Conservation (phyloP, 2,329 filamentous ascomycete species). For the Harringtonia lauricola region DNA sequence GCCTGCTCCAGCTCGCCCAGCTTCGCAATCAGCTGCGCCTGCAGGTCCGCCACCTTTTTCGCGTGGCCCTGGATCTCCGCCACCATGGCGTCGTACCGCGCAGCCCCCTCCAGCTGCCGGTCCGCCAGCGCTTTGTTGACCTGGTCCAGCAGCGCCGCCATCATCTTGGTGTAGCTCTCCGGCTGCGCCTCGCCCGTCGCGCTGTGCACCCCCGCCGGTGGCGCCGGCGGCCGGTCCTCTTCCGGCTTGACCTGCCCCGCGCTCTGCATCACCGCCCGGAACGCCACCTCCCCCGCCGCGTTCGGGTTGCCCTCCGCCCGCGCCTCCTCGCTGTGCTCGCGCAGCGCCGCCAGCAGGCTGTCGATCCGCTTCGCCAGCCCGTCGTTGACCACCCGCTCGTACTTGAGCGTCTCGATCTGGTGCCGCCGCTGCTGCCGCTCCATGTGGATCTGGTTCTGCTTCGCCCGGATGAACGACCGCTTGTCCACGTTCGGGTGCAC, state of each 20-base stretch:
- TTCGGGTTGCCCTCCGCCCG: slow-evolving; percentile 38
- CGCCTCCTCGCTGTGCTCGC: slow-evolving; percentile 59
- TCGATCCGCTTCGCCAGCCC: slow-evolving; percentile 78
- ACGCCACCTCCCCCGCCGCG: slow-evolving; percentile 64
- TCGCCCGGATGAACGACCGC: slow-evolving; percentile 93
- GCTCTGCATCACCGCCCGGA: slow-evolving; percentile 79
- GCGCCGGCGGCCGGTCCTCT: slow-evolving; percentile 62
- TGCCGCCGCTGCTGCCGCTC: slow-evolving; percentile 76
- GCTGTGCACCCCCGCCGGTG: slow-evolving; percentile 69
- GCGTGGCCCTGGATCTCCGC: slow-evolving; percentile 68
- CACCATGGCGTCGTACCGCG: slow-evolving; percentile 65
- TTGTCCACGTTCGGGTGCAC: slow-evolving; percentile 99
- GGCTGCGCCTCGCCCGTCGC: slow-evolving; percentile 53
- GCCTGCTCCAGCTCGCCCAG: slow-evolving; percentile 75
- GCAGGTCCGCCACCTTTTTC: slow-evolving; percentile 65
- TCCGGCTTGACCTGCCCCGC: slow-evolving; percentile 52
- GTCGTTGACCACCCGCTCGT: slow-evolving; percentile 88
- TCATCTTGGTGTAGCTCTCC: slow-evolving; percentile 91
- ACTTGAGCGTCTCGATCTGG: slow-evolving; percentile 84
- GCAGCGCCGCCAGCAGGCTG: slow-evolving; percentile 61
- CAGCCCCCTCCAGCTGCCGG: slow-evolving; percentile 28
- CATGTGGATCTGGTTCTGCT: slow-evolving; percentile 93
- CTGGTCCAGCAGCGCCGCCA: slow-evolving; percentile 89
- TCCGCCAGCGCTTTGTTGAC: slow-evolving; percentile 79
- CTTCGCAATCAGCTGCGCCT: slow-evolving; percentile 63